A percentile compares a stretch with the other conserved stretches of the same genome.
Evolutionary conservation across 106 monocot species (phyloP).

Genomic region (Posidonia australis): DNA sequence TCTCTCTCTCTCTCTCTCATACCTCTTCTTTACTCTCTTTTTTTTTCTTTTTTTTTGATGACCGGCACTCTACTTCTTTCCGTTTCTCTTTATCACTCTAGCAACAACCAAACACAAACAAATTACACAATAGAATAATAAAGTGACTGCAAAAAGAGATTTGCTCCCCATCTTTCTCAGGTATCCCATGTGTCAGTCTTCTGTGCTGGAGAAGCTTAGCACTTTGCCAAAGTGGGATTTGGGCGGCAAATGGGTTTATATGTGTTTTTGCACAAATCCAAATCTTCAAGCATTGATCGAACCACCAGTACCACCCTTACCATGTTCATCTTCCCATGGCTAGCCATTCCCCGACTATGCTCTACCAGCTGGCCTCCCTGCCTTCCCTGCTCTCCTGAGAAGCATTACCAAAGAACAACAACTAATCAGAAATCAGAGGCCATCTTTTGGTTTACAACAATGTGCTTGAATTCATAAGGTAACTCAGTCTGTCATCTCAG

Average conservation of each 20-base stretch:
- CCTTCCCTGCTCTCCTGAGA: conserved; percentile 11
- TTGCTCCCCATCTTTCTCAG: not conserved
- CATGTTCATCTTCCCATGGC: not conserved
- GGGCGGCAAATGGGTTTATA: not conserved
- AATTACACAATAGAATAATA: not conserved
- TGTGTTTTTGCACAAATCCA: not conserved
- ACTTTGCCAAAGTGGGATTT: conserved; percentile 2
- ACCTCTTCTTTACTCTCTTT: no score
- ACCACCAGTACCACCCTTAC: not conserved
- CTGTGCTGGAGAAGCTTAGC: not conserved
- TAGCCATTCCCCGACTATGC: not conserved
- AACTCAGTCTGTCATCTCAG: not conserved
- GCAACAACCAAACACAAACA: not conserved
- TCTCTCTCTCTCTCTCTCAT: no score
- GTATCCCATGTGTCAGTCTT: not conserved
- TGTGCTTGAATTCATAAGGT: not conserved
- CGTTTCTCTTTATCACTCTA: not conserved
- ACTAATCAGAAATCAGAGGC: not conserved
- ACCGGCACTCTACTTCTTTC: not conserved
- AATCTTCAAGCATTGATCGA: not conserved
- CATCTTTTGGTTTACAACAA: not conserved
- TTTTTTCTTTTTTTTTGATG: no score
- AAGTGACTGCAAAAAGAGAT: conserved; percentile 3
- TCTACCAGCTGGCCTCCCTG: conserved; percentile 7
- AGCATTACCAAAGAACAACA: not conserved